Conservation (phyloP, 495 filamentous ascomycete species). For the Podospora tetraspora region DNA sequence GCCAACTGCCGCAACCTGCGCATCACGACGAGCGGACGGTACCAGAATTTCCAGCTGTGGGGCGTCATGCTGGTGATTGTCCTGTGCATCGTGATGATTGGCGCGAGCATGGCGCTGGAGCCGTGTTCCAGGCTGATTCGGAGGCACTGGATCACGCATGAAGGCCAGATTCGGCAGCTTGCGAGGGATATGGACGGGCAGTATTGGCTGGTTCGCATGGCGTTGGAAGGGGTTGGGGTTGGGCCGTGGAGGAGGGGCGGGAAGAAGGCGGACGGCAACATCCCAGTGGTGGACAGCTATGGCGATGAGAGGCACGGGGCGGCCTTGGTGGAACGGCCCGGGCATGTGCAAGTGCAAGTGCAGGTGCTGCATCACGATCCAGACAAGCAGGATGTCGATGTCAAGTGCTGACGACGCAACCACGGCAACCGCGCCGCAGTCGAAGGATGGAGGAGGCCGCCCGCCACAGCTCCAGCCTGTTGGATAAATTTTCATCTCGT, state of each 20-base stretch:
- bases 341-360: not conserved
- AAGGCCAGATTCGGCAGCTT: constrained; percentile 2
- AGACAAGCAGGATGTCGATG: not conserved
- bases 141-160: not conserved
- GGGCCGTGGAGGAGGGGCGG: constrained; percentile 7
- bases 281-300: constrained; percentile 3
- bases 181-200: constrained; percentile 8
- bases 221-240: constrained; percentile 3
- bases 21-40: constrained; percentile 7
- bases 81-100: constrained; percentile 1
- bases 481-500: not conserved
- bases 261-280: not conserved
- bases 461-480: not conserved
- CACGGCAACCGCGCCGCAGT: not conserved
- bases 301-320: not conserved
- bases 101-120: not conserved
- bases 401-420: not conserved
- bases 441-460: not conserved
- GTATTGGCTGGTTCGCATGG: constrained; percentile 10
- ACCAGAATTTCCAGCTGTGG: constrained; percentile 10
- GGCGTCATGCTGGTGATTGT: constrained; percentile 6
- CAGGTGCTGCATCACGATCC: not conserved
- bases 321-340: not conserved
- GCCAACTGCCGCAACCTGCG: constrained; percentile 4
- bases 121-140: not conserved